Base-by-base conservation (phyloP, 2,329 filamentous ascomycete genomes). In the Penicillium sp. region DNA sequence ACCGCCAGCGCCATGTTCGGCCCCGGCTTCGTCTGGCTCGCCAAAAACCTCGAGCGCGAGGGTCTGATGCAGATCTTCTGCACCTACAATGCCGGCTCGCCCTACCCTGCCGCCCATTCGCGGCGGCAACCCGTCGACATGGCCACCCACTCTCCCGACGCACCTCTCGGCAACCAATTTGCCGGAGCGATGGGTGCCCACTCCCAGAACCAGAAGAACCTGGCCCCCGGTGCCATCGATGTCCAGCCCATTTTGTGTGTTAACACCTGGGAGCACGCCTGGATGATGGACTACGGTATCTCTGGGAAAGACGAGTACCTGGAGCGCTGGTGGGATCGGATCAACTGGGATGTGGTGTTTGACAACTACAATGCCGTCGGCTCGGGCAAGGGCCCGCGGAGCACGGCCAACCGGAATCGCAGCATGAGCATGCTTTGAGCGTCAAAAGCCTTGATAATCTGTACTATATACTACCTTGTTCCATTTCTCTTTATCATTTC, bases 251-350 rank as follows among this genome's bases (percentile, higher is more conserved):
- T 97, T 50, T 74, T 98, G 59, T 96, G 91, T 66, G 79, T 97
- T 49, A 97, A 89, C 72, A 95, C 89, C 4, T 98, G 93, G 93
- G 85, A 97, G 75, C 93, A 97, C 71, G 84, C 86, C 7, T 98
- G 87, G 81, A 73, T 97, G 67, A 79, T 80, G 45, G 89, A 97
- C 68, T 96, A 87, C 69, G 85, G 85, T 4, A 68, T 84, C 46
- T 77, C 75, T 36, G 89, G 88, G 40, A 98, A 96, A 81, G 74
- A 76, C 43, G 71, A 74, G 42, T 98, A 81, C 68, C 76, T 90
- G 43, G 79, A 86, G 65, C 77, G 77, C 34, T 97, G 91, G 91
- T 98, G 93, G 93, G 72, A 87, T 41, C 76, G 75, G 43, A 84
- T 98, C 57, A 82, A 98, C 71, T 98, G 93, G 93, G 73, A 83